Evolutionary conservation across 73 alveolate species (phyloP).

Genomic region (Durusdinium trenchii): DNA sequence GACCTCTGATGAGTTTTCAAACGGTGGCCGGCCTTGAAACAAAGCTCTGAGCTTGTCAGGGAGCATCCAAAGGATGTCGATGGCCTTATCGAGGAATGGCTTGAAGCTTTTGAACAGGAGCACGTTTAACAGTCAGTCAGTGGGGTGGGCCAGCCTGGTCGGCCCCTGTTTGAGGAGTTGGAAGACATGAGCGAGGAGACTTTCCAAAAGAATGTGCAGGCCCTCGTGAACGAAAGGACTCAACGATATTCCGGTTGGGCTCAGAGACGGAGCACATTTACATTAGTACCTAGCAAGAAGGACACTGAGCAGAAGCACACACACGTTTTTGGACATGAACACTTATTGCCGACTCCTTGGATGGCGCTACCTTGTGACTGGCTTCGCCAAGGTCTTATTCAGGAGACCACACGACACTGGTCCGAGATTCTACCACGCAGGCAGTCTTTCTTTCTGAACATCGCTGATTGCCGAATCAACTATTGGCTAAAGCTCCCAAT

Average conservation of each 20-base stretch:
- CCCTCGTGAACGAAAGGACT: conserved; percentile 86
- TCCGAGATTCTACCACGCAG: conserved; percentile 86
- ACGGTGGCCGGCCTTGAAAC: no score
- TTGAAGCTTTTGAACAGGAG: conserved; percentile 66
- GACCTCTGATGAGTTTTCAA: no score
- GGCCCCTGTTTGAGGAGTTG: neutral
- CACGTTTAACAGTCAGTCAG: neutral
- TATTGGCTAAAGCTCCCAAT: neutral
- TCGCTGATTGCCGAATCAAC: neutral
- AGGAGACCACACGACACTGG: conserved; percentile 89
- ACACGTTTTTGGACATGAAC: neutral
- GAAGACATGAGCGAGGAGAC: conserved; percentile 77
- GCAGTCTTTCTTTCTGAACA: neutral
- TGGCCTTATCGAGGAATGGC: conserved; percentile 55
- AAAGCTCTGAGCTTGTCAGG: conserved; percentile 20
- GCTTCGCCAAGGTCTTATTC: neutral
- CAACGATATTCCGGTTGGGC: conserved; percentile 69
- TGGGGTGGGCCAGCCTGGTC: neutral
- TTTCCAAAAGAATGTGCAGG: conserved; percentile 77
- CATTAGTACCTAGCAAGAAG: neutral
- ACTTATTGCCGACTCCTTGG: neutral
- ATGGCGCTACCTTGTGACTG: neutral
- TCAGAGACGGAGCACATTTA: neutral
- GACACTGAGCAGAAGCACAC: neutral
- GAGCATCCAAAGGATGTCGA: conserved; percentile 85